These are phyloP conservation scores for Musa acuminata DNA, from an alignment of 176 grass and related monocot species.

Conservation along the genomic window DNA sequence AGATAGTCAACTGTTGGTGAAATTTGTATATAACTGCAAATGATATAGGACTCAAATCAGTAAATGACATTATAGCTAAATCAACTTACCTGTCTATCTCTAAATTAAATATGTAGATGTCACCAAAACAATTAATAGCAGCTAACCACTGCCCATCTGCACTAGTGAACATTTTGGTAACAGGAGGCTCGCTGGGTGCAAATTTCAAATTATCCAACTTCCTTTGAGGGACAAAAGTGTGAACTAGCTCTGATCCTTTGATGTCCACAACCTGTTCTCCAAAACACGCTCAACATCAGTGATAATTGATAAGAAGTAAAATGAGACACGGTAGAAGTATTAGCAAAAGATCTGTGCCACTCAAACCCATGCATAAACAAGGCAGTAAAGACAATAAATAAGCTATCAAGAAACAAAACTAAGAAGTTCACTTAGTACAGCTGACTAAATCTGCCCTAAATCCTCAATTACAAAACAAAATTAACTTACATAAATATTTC, in stretches of 20 bases:
- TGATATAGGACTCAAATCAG: neutral
- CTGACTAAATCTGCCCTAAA: neutral
- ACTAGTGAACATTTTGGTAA: constrained; percentile 88
- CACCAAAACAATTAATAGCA: constrained; percentile 71
- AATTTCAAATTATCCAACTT: constrained; percentile 33
- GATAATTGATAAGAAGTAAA: constrained; percentile 1
- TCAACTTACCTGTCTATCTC: constrained; percentile 63
- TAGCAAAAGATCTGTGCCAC: neutral
- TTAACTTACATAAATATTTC: constrained; percentile 83
- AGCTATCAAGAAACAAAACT: neutral
- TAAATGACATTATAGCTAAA: neutral
- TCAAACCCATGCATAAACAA: neutral
- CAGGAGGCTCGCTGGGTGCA: constrained; percentile 53
- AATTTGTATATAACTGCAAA: neutral
- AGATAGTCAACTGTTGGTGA: no score
- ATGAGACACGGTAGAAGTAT: neutral
- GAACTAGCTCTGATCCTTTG: constrained; percentile 29
- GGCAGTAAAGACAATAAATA: constrained; percentile 3
- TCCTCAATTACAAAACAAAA: neutral
- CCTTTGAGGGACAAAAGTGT: constrained; percentile 54
- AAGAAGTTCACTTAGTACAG: neutral
- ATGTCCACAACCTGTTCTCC: constrained; percentile 59
- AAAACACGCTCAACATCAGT: constrained; percentile 7
- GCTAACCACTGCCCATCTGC: constrained; percentile 85
- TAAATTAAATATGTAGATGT: constrained; percentile 89